These are phyloP conservation scores for Agrostemma githago DNA, from an alignment of 148 eudicot species.

Conservation along the genomic window DNA sequence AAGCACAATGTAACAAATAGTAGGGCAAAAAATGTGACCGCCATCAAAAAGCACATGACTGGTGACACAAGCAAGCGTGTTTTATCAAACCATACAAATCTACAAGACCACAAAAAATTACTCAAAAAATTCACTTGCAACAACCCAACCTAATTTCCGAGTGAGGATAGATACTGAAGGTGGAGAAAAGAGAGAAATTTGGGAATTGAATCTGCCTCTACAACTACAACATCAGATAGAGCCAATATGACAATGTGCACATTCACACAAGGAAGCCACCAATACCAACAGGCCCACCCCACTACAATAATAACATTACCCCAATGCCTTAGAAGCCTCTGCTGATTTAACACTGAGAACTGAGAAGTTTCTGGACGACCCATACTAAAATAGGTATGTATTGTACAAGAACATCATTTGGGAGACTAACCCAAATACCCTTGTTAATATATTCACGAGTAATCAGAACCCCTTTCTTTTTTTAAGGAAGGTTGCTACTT, in stretches of 20 bases:
- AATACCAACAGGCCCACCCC: background rate
- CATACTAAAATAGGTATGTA: background rate
- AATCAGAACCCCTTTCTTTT: background rate
- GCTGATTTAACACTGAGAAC: background rate
- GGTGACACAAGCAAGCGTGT: background rate
- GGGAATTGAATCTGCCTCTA: background rate
- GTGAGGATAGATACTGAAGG: background rate
- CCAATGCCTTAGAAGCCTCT: background rate
- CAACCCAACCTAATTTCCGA: background rate
- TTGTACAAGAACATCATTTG: background rate
- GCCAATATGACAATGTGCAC: background rate
- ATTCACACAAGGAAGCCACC: slow-evolving; percentile 7
- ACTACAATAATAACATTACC: background rate
- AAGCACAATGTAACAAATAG: background rate
- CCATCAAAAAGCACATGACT: too few species aligned
- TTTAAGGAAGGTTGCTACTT: background rate
- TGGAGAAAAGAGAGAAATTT: background rate
- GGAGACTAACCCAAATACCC: background rate
- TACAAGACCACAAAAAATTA: background rate
- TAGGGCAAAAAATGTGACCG: background rate
- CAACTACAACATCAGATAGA: background rate
- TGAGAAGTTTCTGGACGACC: background rate
- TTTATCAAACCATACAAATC: background rate
- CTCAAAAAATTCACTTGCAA: background rate
- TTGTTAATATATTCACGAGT: background rate